Evolutionary conservation across 345 rosid species (phyloP).

Genomic region (Litchi chinensis): DNA sequence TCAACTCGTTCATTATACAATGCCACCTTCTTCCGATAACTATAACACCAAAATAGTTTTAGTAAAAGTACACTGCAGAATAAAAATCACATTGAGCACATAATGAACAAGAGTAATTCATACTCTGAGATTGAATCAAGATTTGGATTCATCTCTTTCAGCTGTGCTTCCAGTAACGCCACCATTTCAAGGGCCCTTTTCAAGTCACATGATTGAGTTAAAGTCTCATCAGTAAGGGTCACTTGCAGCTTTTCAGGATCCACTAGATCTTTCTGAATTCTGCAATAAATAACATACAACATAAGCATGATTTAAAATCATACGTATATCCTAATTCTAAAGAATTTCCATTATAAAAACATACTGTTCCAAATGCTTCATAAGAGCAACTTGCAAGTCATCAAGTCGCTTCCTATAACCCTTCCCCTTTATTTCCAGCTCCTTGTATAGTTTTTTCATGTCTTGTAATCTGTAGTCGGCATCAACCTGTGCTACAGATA

Average conservation of each 20-base stretch:
- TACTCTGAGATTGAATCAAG: constrained; percentile 97
- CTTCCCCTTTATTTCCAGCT: constrained; percentile 78
- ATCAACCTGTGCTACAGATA: constrained; percentile 67
- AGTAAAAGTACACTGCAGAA: constrained; percentile 9
- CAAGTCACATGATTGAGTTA: constrained; percentile 61
- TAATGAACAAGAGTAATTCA: constrained; percentile 18
- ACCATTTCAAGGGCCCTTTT: constrained; percentile 80
- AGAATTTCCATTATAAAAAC: constrained; percentile 29
- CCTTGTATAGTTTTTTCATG: constrained; percentile 69
- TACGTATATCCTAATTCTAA: constrained; percentile 6
- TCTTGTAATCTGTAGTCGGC: constrained; percentile 78
- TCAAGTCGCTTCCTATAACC: constrained; percentile 78
- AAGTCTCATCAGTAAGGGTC: constrained; percentile 58
- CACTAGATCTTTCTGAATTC: constrained; percentile 90
- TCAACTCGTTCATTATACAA: constrained; percentile 76
- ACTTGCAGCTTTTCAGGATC: constrained; percentile 90
- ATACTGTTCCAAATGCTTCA: constrained; percentile 88
- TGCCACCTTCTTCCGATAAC: constrained; percentile 77
- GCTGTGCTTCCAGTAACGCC: constrained; percentile 76
- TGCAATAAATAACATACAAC: constrained; percentile 39
- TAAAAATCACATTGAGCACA: constrained; percentile 2
- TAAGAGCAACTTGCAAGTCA: constrained; percentile 69
- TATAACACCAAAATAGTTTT: constrained; percentile 27
- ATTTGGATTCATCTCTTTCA: constrained; percentile 95
- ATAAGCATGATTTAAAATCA: constrained; percentile 25